Conservation (phyloP, 2,329 filamentous ascomycete genomes). For the Colletotrichum sp. region DNA sequence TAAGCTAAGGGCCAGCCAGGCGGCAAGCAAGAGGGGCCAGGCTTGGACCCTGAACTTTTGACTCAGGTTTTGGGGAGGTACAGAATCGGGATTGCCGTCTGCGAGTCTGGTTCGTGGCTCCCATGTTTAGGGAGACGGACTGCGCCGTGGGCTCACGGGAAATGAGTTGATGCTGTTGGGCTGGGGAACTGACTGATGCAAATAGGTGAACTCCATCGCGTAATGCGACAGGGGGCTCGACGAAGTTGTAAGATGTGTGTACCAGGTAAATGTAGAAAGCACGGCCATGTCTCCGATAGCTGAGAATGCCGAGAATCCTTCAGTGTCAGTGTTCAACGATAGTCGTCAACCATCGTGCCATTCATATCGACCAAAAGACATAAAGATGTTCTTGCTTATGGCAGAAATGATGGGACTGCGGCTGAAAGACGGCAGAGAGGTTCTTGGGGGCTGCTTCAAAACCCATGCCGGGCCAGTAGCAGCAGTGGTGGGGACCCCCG, state of each 20-base stretch:
- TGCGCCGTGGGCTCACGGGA: background rate
- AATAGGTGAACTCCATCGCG: background rate
- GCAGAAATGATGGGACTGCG: background rate
- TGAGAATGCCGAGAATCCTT: background rate
- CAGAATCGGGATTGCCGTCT: background rate
- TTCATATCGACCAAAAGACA: background rate
- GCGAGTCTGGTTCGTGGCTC: background rate
- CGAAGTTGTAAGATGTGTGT: background rate
- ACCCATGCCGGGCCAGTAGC: background rate
- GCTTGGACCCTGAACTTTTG: constrained; percentile 6
- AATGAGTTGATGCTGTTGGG: background rate
- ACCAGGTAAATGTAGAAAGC: background rate
- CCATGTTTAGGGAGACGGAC: background rate
- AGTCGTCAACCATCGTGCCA: background rate
- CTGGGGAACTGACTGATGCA: background rate
- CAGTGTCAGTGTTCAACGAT: background rate
- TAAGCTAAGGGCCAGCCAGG: background rate
- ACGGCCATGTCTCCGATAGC: background rate
- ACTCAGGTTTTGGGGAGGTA: background rate
- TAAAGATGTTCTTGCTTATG: background rate
- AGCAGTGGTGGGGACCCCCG: background rate
- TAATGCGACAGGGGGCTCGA: background rate
- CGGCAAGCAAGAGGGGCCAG: background rate
- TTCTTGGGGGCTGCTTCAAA: background rate
- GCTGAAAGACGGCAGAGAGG: background rate